Evolutionary conservation across 2,329 filamentous ascomycete species (phyloP), one percentile per base, ranked within the genome.

Genomic region (Pseudogymnoascus sp.): DNA sequence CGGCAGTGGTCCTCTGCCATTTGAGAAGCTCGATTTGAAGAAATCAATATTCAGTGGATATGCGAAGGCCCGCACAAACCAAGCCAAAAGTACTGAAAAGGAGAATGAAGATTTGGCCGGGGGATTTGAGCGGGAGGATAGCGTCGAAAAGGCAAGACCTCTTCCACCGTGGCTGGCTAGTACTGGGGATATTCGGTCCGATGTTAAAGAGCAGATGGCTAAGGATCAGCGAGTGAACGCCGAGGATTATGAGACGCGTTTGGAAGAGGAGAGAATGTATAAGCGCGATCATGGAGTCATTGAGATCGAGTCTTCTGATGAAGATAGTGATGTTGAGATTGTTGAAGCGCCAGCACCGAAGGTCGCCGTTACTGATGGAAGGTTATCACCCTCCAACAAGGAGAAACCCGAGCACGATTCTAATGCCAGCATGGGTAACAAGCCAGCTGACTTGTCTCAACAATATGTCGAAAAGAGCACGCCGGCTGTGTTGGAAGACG

Each of bases 1-100:
- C 71, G 84, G 85, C 71, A 84, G 85, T 67, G 93, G 93, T 0
- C 91, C 93, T 0, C 75, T 99, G 4, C 95, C 95, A 0, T 99
- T 99, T 71, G 92, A 96, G 69, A 93, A 91, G 71, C 80, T 96
- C 1, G 86, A 89, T 50, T 86, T 83, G 80, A 87, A 84, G 61
- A 87, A 84, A 2, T 82, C 80, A 1, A 78, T 86, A 1, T 86
- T 86, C 65, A 75, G 75, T 56, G 50, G 50, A 19, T 56, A 13
- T 56, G 50, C 50, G n/a, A 56, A 56, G 29, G 50, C 50, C 10
- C n/a, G 29, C 50, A n/a, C 29, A 11, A 56, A 56, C 1, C 10
- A 56, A n/a, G 5, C 29, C 50, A 56, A 56, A 56, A 19, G n/a
- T 19, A 33, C 29, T 13, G 50, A 56, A 40, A 67, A 37, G 59